Conservation (phyloP, 176 grass and related monocot genomes). For the Oryza officinalis region DNA sequence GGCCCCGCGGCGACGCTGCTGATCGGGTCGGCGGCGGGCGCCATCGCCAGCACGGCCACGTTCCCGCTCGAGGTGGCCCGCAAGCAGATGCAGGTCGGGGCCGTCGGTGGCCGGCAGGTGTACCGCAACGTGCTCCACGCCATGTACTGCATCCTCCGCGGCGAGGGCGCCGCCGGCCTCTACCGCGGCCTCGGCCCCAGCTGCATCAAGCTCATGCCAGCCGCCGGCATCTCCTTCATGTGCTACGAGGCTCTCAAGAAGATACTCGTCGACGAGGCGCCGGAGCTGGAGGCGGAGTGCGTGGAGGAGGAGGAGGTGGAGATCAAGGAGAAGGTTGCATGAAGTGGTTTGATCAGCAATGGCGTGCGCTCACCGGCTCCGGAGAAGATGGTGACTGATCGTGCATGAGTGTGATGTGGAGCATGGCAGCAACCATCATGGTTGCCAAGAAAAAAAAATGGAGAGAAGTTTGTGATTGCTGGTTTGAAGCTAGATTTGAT, state of each 20-base stretch:
- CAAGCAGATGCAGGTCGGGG: conserved; percentile 88
- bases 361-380: background rate
- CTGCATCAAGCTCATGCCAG: conserved; percentile 86
- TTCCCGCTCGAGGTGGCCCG: conserved; percentile 93
- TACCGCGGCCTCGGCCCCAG: conserved; percentile 80
- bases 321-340: conserved; percentile 4
- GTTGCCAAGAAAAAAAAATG: background rate
- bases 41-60: conserved; percentile 79
- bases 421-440: background rate
- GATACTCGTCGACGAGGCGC: conserved; percentile 60
- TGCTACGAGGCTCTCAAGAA: conserved; percentile 90
- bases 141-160: conserved; percentile 63
- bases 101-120: conserved; percentile 67
- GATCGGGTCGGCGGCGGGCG: conserved; percentile 68
- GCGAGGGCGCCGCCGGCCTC: conserved; percentile 62
- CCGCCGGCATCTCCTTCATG: conserved; percentile 90
- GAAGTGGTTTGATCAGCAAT: background rate
- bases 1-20: conserved; percentile 53
- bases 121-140: conserved; percentile 80
- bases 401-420: background rate
- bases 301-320: background rate
- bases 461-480: background rate
- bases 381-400: background rate
- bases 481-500: background rate
- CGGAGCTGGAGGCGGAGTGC: conserved; percentile 2